Percentiles rank a stretch among this genome's conserved stretches.
These are phyloP conservation scores for Spathaspora arborariae DNA, from an alignment of 805 yeast species.

Conservation along the genomic window DNA sequence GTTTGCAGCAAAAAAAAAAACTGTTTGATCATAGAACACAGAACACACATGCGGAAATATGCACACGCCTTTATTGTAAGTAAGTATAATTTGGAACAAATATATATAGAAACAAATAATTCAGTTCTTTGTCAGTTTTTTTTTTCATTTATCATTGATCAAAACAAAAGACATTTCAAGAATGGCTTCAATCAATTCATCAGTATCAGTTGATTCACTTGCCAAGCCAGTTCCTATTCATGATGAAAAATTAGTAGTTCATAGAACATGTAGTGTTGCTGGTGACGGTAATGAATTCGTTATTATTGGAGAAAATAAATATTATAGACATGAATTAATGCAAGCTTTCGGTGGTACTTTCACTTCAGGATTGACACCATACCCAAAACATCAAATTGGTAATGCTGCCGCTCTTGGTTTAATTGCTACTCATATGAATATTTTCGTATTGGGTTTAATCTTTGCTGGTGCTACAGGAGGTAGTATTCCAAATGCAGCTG, in stretches of 20 bases:
- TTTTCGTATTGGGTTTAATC: slow-evolving; percentile 45
- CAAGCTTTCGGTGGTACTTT: slow-evolving; percentile 34
- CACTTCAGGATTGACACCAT: slow-evolving; percentile 27
- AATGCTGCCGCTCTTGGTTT: slow-evolving; percentile 57
- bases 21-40: no score
- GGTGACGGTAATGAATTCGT: slow-evolving; percentile 22
- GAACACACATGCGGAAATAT: neutral
- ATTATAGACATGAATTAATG: slow-evolving; percentile 29
- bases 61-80: neutral
- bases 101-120: neutral
- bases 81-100: neutral
- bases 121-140: neutral
- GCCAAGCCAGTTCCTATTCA: slow-evolving; percentile 1
- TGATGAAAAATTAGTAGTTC: neutral
- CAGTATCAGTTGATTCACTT: neutral
- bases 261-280: slow-evolving; percentile 13
- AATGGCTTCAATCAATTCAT: neutral
- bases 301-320: slow-evolving; percentile 25
- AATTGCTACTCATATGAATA: slow-evolving; percentile 43
- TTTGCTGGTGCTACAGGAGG: slow-evolving; percentile 45
- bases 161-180: neutral
- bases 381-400: slow-evolving; percentile 44
- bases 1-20: neutral
- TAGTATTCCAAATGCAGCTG: slow-evolving; percentile 34
- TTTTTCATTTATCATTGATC: neutral